Conservation (phyloP, 2,329 filamentous ascomycete genomes). For the Chaetomium globosum region DNA sequence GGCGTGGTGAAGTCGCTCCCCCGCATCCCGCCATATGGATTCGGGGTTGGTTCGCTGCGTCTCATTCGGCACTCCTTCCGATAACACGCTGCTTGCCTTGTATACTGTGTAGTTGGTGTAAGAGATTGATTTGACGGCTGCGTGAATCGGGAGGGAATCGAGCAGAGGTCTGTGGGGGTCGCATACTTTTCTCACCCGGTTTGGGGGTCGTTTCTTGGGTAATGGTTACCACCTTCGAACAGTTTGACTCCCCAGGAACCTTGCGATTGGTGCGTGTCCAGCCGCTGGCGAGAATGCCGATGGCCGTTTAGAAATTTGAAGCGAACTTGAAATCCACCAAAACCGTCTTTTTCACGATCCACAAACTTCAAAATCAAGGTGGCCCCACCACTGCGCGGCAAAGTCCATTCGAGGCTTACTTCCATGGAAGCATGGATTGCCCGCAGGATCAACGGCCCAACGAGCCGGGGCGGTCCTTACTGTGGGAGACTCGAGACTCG, state of each 20-base stretch:
- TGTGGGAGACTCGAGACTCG: too few species aligned
- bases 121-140: conserved; percentile 3
- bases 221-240: conserved; percentile 8
- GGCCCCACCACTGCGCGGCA: background rate
- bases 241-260: background rate
- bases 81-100: background rate
- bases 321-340: background rate
- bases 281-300: background rate
- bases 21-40: conserved; percentile 8
- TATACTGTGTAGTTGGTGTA: background rate
- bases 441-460: conserved; percentile 12
- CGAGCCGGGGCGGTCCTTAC: conserved; percentile 4
- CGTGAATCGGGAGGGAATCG: background rate
- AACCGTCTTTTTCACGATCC: conserved; percentile 8
- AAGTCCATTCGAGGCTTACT: conserved; percentile 7
- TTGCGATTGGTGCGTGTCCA: background rate
- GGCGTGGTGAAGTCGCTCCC: conserved; percentile 15
- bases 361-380: conserved; percentile 8
- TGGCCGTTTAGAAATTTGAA: conserved; percentile 2
- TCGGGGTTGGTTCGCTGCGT: background rate
- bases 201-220: conserved; percentile 2
- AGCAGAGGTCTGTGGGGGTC: background rate
- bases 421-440: background rate
- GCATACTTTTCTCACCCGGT: background rate
- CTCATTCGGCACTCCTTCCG: conserved; percentile 9